Evolutionary conservation across 1,139 yeast species (phyloP).

Genomic region (Candida sp.): DNA sequence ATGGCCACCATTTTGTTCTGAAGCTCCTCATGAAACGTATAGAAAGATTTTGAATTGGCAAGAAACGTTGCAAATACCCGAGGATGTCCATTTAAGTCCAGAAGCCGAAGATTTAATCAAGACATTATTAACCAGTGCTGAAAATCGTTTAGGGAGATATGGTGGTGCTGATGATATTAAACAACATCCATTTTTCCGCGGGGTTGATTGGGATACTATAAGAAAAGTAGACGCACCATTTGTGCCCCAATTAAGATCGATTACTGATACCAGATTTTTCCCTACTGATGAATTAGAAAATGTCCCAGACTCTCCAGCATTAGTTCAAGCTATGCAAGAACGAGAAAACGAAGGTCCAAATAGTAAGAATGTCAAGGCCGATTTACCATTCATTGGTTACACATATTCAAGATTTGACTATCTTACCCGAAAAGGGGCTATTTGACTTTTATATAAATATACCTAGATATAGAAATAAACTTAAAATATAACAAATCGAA

Average conservation of each 20-base stretch:
- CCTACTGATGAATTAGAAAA: constrained; percentile 97
- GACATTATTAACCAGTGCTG: constrained; percentile 77
- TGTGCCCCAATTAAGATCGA: constrained; percentile 58
- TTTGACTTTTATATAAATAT: not conserved
- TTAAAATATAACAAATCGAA: too few relatives aligned
- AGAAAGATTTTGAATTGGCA: constrained; percentile 94
- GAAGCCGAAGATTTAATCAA: constrained; percentile 94
- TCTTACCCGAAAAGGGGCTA: constrained; percentile 80
- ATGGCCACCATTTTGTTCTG: constrained; percentile 99
- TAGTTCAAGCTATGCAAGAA: constrained; percentile 66
- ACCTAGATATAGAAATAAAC: not conserved
- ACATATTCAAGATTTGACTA: constrained; percentile 94
- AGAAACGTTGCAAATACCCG: constrained; percentile 91
- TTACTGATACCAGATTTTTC: constrained; percentile 96
- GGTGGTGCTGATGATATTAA: constrained; percentile 96
- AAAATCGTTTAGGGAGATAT: constrained; percentile 82
- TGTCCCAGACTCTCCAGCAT: constrained; percentile 91
- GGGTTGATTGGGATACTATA: constrained; percentile 95
- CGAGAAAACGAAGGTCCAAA: constrained; percentile 38
- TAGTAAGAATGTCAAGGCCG: constrained; percentile 61
- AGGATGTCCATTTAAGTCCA: constrained; percentile 88
- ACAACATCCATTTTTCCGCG: constrained; percentile 89
- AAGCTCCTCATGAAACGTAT: constrained; percentile 98
- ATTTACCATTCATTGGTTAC: constrained; percentile 94
- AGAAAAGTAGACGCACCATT: constrained; percentile 95